phyloP scores from a whole-genome alignment of 441 rosid genomes.

The Theobroma grandiflorum region DNA sequence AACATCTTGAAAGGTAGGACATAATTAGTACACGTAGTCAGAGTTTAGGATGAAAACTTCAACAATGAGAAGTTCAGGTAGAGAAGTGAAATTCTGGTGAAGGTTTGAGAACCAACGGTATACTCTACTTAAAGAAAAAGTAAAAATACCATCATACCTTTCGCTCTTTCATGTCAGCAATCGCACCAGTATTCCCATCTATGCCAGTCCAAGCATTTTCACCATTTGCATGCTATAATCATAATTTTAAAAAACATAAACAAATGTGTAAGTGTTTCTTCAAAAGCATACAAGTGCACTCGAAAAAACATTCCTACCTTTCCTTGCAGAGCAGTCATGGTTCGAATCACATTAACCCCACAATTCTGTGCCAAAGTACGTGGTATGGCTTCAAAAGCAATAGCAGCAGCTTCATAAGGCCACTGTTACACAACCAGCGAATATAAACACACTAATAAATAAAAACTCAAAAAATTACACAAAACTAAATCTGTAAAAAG shows the following conservation, averaged over 20 bases:
- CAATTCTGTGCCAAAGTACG: conserved; percentile 94
- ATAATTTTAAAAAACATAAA: conserved; percentile 6
- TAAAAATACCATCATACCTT: conserved; percentile 52
- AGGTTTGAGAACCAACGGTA: background rate
- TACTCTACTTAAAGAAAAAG: background rate
- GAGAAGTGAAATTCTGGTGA: background rate
- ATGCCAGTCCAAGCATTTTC: conserved; percentile 96
- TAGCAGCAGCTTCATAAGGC: conserved; percentile 97
- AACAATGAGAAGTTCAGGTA: background rate
- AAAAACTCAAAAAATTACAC: background rate
- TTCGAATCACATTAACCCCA: conserved; percentile 91
- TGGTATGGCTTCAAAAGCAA: conserved; percentile 95
- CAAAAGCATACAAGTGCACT: background rate
- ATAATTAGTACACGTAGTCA: background rate
- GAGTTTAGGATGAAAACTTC: background rate
- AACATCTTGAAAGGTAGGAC: background rate
- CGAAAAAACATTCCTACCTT: conserved; percentile 50
- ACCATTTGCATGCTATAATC: conserved; percentile 84
- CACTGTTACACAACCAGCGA: conserved; percentile 57
- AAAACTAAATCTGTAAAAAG: background rate
- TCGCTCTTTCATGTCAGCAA: conserved; percentile 86
- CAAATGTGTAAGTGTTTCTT: background rate
- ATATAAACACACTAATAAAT: background rate
- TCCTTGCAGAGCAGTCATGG: conserved; percentile 93
- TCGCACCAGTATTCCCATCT: conserved; percentile 88